A percentile compares a stretch with the other conserved stretches of the same genome.
phyloP scores from a whole-genome alignment of 306 rosid species.

The Sophora flavescens region DNA sequence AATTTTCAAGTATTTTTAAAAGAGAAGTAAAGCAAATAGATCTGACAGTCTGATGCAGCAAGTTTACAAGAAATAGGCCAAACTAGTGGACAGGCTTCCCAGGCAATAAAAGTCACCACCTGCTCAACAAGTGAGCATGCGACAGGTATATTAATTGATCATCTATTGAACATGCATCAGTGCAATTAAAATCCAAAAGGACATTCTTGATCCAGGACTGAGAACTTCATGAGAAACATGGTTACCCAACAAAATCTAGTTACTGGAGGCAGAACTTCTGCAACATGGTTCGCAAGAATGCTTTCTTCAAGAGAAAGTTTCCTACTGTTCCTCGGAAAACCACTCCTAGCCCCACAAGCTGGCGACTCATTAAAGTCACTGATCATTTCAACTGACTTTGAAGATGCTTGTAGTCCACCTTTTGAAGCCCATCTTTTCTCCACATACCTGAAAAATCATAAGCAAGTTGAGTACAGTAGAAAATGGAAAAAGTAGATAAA shows the following conservation, averaged over 20 bases:
- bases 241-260: conserved; percentile 57
- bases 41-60: too few species aligned
- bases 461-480: conserved; percentile 40
- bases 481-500: conserved; percentile 39
- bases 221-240: conserved; percentile 19
- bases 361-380: conserved; percentile 39
- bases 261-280: conserved; percentile 45
- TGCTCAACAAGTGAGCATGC: background rate
- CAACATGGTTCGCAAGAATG: conserved; percentile 49
- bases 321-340: conserved; percentile 53
- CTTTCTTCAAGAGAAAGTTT: conserved; percentile 72
- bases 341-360: conserved; percentile 39
- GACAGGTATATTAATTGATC: background rate
- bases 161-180: background rate
- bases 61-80: conserved; percentile 13
- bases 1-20: background rate
- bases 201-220: conserved; percentile 15
- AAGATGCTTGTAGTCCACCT: conserved; percentile 43
- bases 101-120: too few species aligned
- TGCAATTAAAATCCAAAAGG: conserved; percentile 16
- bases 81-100: background rate
- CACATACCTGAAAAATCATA: conserved; percentile 64
- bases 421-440: conserved; percentile 62
- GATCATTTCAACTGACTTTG: conserved; percentile 42
- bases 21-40: background rate